Evolutionary conservation across 495 filamentous ascomycete genomes (phyloP), one percentile per base, ranked within the genome.

Genomic region (Aspergillus heteromorphus): DNA sequence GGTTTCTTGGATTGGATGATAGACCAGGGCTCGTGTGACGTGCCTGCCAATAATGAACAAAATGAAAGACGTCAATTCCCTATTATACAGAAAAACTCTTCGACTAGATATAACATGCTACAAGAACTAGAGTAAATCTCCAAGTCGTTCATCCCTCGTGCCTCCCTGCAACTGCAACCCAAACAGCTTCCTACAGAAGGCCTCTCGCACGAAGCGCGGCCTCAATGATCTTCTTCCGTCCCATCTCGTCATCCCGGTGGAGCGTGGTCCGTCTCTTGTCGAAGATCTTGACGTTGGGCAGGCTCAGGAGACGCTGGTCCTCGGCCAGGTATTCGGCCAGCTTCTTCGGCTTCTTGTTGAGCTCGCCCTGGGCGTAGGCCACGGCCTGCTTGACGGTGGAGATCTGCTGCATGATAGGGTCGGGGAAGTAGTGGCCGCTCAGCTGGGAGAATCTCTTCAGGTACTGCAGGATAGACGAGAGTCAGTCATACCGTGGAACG

Each of bases 181-280:
- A 42, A 41, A 41, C 38, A 54, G 41, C 25, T 40, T 54, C 51
- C 21, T 56, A 38, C 27, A 69, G 51, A 23, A 91, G 69, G 6
- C 82, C 83, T 48, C 83, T 74, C 57, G 79, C 74, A 62, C 79
- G 71, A 40, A 95, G 77, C 72, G 87, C 87, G 64, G 81, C 65
- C 63, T 88, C 81, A 63, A 95, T 91, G 25, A 91, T 61, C 81
- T 95, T 93, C 84, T 85, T 89, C 59, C 92, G 80, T 5, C 92
- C 92, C 20, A 92, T 60, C 57, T 80, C 79, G 65, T 80, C 84
- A 68, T 95, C 89, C 67, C 82, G 82, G 69, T 91, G 80, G 45
- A 82, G 79, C 19, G 78, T 79, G 18, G 81, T 87, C 48, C 86
- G 72, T 57, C 85, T 82, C 53, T 75, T 75, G 4, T 65, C 57